Evolutionary conservation across 2,329 filamentous ascomycete species (phyloP), one percentile per base, ranked within the genome.

Genomic region (Leptographium radiaticola): DNA sequence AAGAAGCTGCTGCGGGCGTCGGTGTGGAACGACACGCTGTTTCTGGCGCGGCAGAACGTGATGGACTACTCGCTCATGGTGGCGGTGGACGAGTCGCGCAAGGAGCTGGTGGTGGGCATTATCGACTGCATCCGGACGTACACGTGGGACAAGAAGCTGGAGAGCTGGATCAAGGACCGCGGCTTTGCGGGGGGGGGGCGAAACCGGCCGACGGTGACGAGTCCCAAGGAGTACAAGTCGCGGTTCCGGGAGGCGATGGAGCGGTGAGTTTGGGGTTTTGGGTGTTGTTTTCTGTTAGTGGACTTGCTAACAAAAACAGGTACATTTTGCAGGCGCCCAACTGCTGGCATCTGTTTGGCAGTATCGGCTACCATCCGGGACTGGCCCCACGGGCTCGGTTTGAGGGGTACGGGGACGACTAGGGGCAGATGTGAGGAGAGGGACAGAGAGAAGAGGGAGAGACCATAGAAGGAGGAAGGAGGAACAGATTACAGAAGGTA

Each of bases 51-150:
- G 42, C 91, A 97, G 65, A 93, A 97, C 62, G 93, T 98, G 53
- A 98, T 98, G 93, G 93, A 98, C 70, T 98, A 98, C 71, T 93
- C 86, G 30, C 78, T 98, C 46, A 98, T 98, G 93, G 90, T 96
- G 53, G 94, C 91, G 0, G 94, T 98, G 46, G 91, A 98, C 63
- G 93, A 96, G 66, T 76, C 77, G 40, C 80, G 83, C 58, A 90
- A 91, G 63, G 91, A 98, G 69, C 80, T 98, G 15, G 89, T 97
- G 15, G 90, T 98, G 2, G 93, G 93, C 6, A 97, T 98, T 63
- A 97, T 98, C 59, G 91, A 98, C 67, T 97, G 93, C 67, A 97
- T 98, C 60, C 83, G 93, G 53, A 98, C 93, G 0, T 98, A 97
- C 66, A 98, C 93, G 0, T 98, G 93, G 89, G 93, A 98, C 73